A percentile compares a stretch with the other conserved stretches of the same genome.
Conservation (phyloP, 2,329 filamentous ascomycete genomes). For the Neonectria sp. region DNA sequence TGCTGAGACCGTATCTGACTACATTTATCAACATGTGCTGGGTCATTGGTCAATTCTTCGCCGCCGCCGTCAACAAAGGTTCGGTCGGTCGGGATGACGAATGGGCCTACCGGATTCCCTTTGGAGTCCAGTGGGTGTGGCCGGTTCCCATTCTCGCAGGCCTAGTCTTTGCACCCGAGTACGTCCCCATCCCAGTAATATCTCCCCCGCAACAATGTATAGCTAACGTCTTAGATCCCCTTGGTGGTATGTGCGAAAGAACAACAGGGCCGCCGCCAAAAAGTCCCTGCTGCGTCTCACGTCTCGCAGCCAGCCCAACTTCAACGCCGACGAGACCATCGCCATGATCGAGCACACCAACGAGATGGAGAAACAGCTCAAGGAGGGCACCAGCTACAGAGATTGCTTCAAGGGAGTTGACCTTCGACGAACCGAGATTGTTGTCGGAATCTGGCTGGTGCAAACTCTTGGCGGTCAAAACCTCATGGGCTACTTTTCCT, state of each 20-base stretch:
- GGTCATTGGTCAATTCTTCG: conserved; percentile 69
- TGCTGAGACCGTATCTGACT: conserved; percentile 67
- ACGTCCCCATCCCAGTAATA: neutral
- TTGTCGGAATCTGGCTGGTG: conserved; percentile 64
- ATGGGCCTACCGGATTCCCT: conserved; percentile 67
- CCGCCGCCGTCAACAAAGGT: conserved; percentile 62
- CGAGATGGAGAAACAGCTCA: conserved; percentile 61
- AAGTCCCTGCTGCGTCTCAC: conserved; percentile 60
- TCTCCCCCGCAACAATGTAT: neutral
- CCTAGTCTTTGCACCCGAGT: conserved; percentile 64
- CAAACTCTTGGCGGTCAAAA: conserved; percentile 64
- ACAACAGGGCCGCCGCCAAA: conserved; percentile 57
- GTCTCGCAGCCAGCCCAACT: conserved; percentile 53
- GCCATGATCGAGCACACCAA: conserved; percentile 70
- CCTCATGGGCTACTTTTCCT: conserved; percentile 65
- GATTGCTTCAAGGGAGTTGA: conserved; percentile 69
- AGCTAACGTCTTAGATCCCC: conserved; percentile 55
- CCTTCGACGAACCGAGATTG: conserved; percentile 68
- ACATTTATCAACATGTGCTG: conserved; percentile 72
- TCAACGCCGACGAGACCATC: conserved; percentile 63
- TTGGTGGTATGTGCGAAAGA: conserved; percentile 66
- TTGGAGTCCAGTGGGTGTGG: conserved; percentile 68
- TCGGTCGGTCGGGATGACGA: conserved; percentile 57
- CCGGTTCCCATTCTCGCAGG: conserved; percentile 62
- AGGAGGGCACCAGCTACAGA: conserved; percentile 60